Evolutionary conservation across 805 yeast species (phyloP), one percentile per base, ranked within the genome.

Genomic region (Wickerhamomyces xylosicus): DNA sequence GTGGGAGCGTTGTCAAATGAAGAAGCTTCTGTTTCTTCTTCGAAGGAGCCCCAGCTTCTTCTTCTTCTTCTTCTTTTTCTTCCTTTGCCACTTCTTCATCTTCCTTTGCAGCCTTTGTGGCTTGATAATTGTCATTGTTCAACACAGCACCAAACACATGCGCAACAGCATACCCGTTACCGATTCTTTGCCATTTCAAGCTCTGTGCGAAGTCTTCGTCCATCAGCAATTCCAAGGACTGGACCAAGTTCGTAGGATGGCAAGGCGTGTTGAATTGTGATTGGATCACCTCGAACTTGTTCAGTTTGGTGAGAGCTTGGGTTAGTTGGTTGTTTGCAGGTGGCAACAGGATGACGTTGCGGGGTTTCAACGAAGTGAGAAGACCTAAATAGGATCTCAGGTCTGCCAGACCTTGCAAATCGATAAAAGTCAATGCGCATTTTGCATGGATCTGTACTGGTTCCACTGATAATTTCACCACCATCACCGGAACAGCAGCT

Each of bases 331-430:
- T 29, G 13, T n/a, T n/a, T n/a, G n/a, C n/a, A n/a, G n/a, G n/a
- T 5, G 77, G 70, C 3, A 74, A 57, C 19, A 82, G 56, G 10
- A 90, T 62, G 35, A 89, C 65, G 47, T 79, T 79, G 37, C 77
- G 71, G 4, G 97, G 95, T 50, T 84, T 83, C 39, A 92, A 61
- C 2, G 81, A 70, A 18, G 92, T 85, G 33, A 86, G 67, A 39
- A 89, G 83, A 58, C 85, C 75, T 35, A 78, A 69, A 41, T 85
- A 61, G 0, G 98, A 90, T 45, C 96, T 69, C 45, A 79, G 64
- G 54, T 92, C 97, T 0, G 85, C 90, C 16, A 82, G 60, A 17
- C 96, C 95, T 14, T 87, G 74, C 35, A 89, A 65, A 54, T 90
- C 97, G 40, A 90, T 73, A 53, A 66, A 86, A 2, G 84, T 72